These are phyloP conservation scores for Pulveroboletus sp. DNA, from an alignment of 768 basidiomycete species.

Conservation along the genomic window DNA sequence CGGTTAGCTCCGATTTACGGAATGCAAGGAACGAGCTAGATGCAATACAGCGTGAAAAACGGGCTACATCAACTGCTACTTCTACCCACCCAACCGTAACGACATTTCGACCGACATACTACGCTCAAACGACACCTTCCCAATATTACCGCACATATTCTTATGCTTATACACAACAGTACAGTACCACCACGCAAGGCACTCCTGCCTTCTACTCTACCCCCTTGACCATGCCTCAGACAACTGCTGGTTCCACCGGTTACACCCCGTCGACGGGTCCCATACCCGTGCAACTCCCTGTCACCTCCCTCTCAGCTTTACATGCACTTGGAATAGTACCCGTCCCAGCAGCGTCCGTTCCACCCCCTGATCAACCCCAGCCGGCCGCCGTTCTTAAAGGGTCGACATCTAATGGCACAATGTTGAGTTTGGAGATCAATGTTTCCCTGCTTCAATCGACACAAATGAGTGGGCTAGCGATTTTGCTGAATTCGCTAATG, in stretches of 20 bases:
- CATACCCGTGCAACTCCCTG: slow-evolving; percentile 69
- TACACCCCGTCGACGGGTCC: slow-evolving; percentile 29
- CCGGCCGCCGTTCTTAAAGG: slow-evolving; percentile 76
- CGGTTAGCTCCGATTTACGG: slow-evolving; percentile 57
- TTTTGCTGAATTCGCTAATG: slow-evolving; percentile 69
- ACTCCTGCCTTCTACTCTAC: slow-evolving; percentile 27
- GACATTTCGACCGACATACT: slow-evolving; percentile 39
- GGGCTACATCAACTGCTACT: slow-evolving; percentile 33
- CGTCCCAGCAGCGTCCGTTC: slow-evolving; percentile 52
- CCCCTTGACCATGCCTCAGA: slow-evolving; percentile 33
- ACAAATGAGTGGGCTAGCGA: slow-evolving; percentile 75
- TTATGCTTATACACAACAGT: slow-evolving; percentile 62
- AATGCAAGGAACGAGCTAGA: slow-evolving; percentile 62
- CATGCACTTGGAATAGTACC: slow-evolving; percentile 73
- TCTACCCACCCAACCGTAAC: slow-evolving; percentile 31
- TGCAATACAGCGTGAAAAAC: slow-evolving; percentile 65
- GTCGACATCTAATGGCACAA: slow-evolving; percentile 64
- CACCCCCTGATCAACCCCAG: slow-evolving; percentile 53
- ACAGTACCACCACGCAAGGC: slow-evolving; percentile 30
- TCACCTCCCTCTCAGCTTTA: slow-evolving; percentile 51
- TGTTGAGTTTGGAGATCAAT: slow-evolving; percentile 76
- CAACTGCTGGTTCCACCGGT: slow-evolving; percentile 31
- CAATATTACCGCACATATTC: slow-evolving; percentile 65
- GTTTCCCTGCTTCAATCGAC: slow-evolving; percentile 64
- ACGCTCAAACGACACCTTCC: slow-evolving; percentile 36